Evolutionary conservation across 805 yeast species (phyloP), one percentile per base, ranked within the genome.

Genomic region (Candida piceae): DNA sequence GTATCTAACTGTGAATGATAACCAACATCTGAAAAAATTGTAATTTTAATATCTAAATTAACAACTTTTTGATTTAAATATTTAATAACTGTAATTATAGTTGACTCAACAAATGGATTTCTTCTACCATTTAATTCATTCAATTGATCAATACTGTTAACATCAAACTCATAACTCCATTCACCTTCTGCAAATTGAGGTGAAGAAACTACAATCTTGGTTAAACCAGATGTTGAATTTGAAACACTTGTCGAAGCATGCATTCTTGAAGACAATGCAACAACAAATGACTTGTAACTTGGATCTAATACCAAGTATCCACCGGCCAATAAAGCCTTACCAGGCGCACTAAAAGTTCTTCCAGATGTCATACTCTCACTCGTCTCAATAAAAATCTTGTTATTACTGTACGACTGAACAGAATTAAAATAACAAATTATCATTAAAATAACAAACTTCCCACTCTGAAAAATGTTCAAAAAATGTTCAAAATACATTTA

Each of bases 271-370:
- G 95, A 83, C 13, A 93, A 70, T 0, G 96, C 97, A 10, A 90
- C 79, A 4, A 85, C 95, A 55, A 80, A 84, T 0, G 96, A 78
- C 31, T 69, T 63, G 62, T 83, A 89, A 25, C 59, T 60, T 0
- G 89, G 89, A 40, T 84, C 93, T 16, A 93, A 64, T 0, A 93
- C 97, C 23, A 93, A 69, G 56, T 93, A 93, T 0, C 98, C 98
- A 15, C 98, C 98, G 1, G 93, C 96, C 10, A 93, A 50, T 19
- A 93, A 66, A 1, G 97, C 97, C 58, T 93, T 93, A 0, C 97
- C 97, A 0, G 98, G 97, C 0, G 97, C 94, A 53, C 96, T 84
- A 55, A 77, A 90, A 7, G 80, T 85, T 37, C 64, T 61, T 36
- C 24, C 31, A 7, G 22, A 8, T 9, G 22, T 11, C 43, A 38